Evolutionary conservation across 257 asterid genomes (phyloP).

Genomic region (Gynochthodes officinalis): DNA sequence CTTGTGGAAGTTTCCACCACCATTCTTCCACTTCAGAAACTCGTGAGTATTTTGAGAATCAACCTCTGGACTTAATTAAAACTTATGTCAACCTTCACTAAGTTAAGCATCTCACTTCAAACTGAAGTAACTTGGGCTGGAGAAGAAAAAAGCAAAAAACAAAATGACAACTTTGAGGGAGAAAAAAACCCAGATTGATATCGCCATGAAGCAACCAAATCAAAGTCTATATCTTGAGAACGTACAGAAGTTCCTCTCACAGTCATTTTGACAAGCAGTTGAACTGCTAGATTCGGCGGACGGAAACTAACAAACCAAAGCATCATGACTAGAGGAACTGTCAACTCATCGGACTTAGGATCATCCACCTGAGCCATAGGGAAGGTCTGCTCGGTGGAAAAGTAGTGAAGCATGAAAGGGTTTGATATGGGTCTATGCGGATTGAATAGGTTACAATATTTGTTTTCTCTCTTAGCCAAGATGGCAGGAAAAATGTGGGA

Average conservation of each 20-base stretch:
- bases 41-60: constrained; percentile 32
- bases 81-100: not conserved
- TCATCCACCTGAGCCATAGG: too few species aligned
- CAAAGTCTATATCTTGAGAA: not conserved
- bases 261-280: constrained; percentile 52
- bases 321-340: not conserved
- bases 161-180: not conserved
- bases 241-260: not conserved
- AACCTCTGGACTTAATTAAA: constrained; percentile 42
- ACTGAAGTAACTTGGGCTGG: not conserved
- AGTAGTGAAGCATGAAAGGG: too few species aligned
- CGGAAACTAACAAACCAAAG: not conserved
- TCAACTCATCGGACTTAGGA: too few species aligned
- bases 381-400: too few species aligned
- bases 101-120: not conserved
- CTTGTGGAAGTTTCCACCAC: constrained; percentile 74
- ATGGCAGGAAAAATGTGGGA: too few species aligned
- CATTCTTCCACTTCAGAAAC: constrained; percentile 65
- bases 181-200: not conserved
- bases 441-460: too few species aligned
- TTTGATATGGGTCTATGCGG: too few species aligned
- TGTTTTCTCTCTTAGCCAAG: too few species aligned
- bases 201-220: not conserved
- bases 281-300: not conserved
- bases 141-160: not conserved